Evolutionary conservation across 148 eudicot species (phyloP).

Genomic region (Vaccinium darrowii): DNA sequence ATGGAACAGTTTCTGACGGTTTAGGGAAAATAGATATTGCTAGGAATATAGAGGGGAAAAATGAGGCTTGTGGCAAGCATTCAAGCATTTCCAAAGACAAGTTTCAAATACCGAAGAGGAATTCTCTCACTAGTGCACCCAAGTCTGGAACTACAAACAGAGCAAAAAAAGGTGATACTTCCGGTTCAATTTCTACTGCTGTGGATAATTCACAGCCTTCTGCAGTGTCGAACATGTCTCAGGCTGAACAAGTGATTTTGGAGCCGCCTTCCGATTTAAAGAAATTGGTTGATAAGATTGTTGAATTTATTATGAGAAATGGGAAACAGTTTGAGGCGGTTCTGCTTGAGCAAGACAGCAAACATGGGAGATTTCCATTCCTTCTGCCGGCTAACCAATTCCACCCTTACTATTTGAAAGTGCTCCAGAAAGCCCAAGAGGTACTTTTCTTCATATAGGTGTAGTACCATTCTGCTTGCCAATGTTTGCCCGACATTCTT

Average conservation of each 20-base stretch:
- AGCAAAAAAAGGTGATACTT: slow-evolving; percentile 32
- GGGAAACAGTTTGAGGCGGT: slow-evolving; percentile 88
- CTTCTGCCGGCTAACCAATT: slow-evolving; percentile 71
- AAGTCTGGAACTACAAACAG: slow-evolving; percentile 43
- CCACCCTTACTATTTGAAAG: slow-evolving; percentile 69
- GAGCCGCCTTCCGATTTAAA: slow-evolving; percentile 88
- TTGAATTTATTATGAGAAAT: slow-evolving; percentile 76
- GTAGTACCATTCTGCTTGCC: not conserved
- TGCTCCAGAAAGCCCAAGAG: slow-evolving; percentile 74
- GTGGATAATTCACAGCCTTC: slow-evolving; percentile 31
- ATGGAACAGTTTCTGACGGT: slow-evolving; percentile 25
- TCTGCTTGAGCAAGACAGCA: slow-evolving; percentile 80
- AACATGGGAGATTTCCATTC: slow-evolving; percentile 76
- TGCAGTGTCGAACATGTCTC: slow-evolving; percentile 25
- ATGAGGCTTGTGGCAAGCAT: slow-evolving; percentile 34
- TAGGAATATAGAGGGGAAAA: slow-evolving; percentile 27
- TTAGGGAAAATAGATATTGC: slow-evolving; percentile 24
- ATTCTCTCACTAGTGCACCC: slow-evolving; percentile 27
- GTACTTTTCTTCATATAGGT: slow-evolving; percentile 28
- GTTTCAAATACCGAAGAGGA: slow-evolving; percentile 35
- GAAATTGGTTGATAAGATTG: slow-evolving; percentile 70
- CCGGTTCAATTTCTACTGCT: slow-evolving; percentile 30
- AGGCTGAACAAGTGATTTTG: slow-evolving; percentile 42
- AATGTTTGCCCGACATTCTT: not conserved
- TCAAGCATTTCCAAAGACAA: slow-evolving; percentile 45